Evolutionary conservation across 2,329 filamentous ascomycete genomes (phyloP).

Genomic region (Aspergillus vadensis): DNA sequence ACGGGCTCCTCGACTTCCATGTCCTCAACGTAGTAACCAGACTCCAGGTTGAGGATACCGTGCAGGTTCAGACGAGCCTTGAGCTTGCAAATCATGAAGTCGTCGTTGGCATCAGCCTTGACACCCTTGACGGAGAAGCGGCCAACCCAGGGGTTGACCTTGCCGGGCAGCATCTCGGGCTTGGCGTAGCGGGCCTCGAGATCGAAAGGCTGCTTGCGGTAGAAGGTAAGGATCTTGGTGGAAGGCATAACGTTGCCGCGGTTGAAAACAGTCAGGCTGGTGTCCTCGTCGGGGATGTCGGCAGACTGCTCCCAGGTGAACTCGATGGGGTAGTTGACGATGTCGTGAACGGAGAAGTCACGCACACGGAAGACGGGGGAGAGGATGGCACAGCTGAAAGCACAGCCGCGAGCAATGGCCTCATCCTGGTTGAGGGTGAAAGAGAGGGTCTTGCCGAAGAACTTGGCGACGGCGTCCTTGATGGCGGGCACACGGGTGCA

Average conservation of each 20-base stretch:
- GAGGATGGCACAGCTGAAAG: constrained; percentile 96
- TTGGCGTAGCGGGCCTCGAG: constrained; percentile 92
- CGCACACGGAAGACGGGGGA: constrained; percentile 98
- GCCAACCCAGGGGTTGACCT: constrained; percentile 91
- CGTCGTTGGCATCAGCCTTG: constrained; percentile 87
- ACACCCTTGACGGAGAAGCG: constrained; percentile 98
- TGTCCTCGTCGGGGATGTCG: constrained; percentile 98
- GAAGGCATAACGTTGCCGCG: constrained; percentile 95
- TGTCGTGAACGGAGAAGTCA: constrained; percentile 96
- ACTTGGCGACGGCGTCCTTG: constrained; percentile 85
- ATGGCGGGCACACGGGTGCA: constrained; percentile 90
- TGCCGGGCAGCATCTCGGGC: constrained; percentile 82
- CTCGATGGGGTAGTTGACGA: constrained; percentile 97
- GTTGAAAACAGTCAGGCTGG: constrained; percentile 95
- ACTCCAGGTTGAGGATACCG: constrained; percentile 94
- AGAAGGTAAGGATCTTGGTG: constrained; percentile 99
- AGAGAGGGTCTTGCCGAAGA: constrained; percentile 89
- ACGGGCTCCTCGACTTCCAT: constrained; percentile 94
- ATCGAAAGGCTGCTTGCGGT: constrained; percentile 96
- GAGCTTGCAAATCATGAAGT: constrained; percentile 99
- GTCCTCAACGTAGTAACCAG: constrained; percentile 96
- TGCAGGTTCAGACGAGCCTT: constrained; percentile 97
- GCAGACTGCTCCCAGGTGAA: constrained; percentile 99
- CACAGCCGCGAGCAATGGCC: constrained; percentile 90
- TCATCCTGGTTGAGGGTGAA: constrained; percentile 99